These are phyloP conservation scores for Euphrasia arctica DNA, from an alignment of 305 asterid species.

Conservation along the genomic window DNA sequence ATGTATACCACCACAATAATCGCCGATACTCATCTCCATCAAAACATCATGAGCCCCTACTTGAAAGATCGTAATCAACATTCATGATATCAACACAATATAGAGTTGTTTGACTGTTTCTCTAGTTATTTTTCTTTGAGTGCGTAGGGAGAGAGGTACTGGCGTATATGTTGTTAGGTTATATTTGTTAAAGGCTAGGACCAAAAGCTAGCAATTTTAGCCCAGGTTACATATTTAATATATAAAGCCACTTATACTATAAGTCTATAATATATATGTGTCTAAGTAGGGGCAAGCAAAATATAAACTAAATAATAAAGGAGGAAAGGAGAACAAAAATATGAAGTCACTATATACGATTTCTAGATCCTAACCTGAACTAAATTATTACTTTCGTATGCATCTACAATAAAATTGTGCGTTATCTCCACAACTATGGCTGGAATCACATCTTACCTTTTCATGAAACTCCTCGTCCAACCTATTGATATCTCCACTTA, in stretches of 20 bases:
- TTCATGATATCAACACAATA: not conserved
- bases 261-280: not conserved
- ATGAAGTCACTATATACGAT: not conserved
- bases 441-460: slow-evolving; percentile 51
- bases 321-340: not conserved
- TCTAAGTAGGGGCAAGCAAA: slow-evolving; percentile 1
- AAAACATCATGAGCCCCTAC: slow-evolving; percentile 1
- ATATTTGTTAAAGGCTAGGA: too few species aligned
- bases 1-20: not conserved
- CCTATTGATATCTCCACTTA: slow-evolving; percentile 51
- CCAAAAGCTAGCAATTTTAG: too few species aligned
- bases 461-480: slow-evolving; percentile 63
- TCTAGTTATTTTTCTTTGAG: slow-evolving; percentile 10
- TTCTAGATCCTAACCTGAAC: slow-evolving; percentile 16
- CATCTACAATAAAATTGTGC: not conserved
- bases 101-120: slow-evolving; percentile 6
- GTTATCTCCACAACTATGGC: slow-evolving; percentile 10
- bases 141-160: too few species aligned
- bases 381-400: not conserved
- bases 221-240: too few species aligned
- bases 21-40: slow-evolving; percentile 6
- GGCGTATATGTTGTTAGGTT: too few species aligned
- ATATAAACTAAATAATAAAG: slow-evolving; percentile 7
- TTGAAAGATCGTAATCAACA: slow-evolving; percentile 11
- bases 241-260: slow-evolving; percentile 6